These are phyloP conservation scores for Dendrostoma leiphaemia DNA, from an alignment of 2,329 filamentous ascomycete species.

Conservation along the genomic window DNA sequence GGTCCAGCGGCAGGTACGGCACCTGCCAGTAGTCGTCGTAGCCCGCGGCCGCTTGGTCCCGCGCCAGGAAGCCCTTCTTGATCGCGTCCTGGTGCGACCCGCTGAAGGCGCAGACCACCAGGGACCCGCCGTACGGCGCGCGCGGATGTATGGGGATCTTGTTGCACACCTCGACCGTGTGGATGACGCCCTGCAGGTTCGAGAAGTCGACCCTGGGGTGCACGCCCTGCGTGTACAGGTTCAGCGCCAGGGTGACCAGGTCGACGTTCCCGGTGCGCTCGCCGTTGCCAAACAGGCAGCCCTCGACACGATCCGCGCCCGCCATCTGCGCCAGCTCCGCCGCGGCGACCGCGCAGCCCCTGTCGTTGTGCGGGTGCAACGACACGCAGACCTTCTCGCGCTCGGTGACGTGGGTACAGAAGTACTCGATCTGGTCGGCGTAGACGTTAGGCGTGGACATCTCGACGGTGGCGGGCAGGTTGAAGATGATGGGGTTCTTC, in stretches of 20 bases:
- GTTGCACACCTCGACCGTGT: constrained; percentile 86
- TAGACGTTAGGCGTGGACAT: constrained; percentile 93
- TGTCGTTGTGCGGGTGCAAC: constrained; percentile 92
- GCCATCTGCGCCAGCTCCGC: constrained; percentile 96
- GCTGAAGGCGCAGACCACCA: constrained; percentile 90
- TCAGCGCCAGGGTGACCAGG: constrained; percentile 85
- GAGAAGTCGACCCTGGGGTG: constrained; percentile 87
- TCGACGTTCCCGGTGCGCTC: constrained; percentile 96
- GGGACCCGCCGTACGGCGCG: constrained; percentile 84
- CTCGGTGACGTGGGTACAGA: constrained; percentile 81
- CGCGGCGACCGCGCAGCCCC: constrained; percentile 84
- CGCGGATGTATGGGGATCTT: constrained; percentile 92
- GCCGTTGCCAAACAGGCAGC: constrained; percentile 90
- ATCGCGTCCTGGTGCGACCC: constrained; percentile 95
- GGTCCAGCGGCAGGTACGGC: constrained; percentile 90
- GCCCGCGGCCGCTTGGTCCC: constrained; percentile 57
- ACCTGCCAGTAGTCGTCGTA: constrained; percentile 75
- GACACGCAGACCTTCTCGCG: constrained; percentile 86
- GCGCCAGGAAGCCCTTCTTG: constrained; percentile 81
- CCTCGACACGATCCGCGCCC: constrained; percentile 90
- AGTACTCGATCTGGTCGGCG: constrained; percentile 95
- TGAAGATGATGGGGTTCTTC: constrained; percentile 88
- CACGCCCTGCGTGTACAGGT: constrained; percentile 92
- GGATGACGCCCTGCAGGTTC: constrained; percentile 80
- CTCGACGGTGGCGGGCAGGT: constrained; percentile 93